Base-by-base conservation (phyloP, 2,329 filamentous ascomycete genomes). In the Fusarium hostae region DNA sequence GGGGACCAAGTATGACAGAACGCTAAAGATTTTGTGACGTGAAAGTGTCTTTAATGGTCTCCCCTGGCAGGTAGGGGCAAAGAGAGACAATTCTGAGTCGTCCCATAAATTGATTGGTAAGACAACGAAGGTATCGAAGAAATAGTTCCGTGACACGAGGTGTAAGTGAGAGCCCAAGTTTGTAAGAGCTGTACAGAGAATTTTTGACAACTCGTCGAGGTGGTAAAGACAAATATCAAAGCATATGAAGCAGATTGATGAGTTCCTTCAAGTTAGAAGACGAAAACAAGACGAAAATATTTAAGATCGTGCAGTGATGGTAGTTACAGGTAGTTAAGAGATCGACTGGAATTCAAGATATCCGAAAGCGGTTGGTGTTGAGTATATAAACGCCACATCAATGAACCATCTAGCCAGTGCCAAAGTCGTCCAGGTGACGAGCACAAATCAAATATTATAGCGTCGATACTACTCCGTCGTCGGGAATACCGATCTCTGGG, bases 341-440 rank as follows among this genome's bases (percentile, higher is more conserved):
- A 64, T 68, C 40, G 60, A 67, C 66, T 75, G 72, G 69, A 74
- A 73, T 75, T 73, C 69, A 63, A 70, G 70, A 61, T 68, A 71
- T 59, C 72, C 63, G 59, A 73, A 74, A 63, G 56, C 70, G 72
- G 72, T 74, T 75, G 72, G 61, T 71, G 70, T 75, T 73, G 72
- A 72, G 72, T 45, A 66, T 73, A 68, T 68, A 40, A 63, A 51
- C 70, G 70, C 70, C 70, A 73, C 70, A 56, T 60, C 30, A 16
- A 61, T 40, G 43, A 71, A 55, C 51, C 45, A 65, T 61, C 55
- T 51, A 50, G 59, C 54, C 58, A 71, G 58, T 58, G n/a, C 47
- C 59, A 71, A 73, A 71, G 70, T 73, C 61, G 70, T 71, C 70
- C 66, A 73, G 70, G 70, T 73, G 70, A 73, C 50, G 56, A 71